These are phyloP conservation scores for Trichoderma koningiopsis DNA, from an alignment of 2,329 filamentous ascomycete species.

Conservation along the genomic window DNA sequence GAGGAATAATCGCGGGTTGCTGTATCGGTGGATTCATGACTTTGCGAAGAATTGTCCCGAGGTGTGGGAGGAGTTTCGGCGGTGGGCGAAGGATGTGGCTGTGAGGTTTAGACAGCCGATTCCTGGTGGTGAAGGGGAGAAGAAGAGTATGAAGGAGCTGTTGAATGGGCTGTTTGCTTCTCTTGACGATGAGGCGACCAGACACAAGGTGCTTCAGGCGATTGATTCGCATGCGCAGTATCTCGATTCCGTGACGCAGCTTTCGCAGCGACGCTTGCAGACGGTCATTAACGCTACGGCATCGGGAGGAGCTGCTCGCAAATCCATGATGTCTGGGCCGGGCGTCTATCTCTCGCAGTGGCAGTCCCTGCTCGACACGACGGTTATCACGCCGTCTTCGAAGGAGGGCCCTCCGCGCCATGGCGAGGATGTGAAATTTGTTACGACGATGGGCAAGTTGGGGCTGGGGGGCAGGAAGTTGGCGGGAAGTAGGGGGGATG, in stretches of 20 bases:
- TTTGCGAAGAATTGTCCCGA: slow-evolving; percentile 68
- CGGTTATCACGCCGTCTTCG: slow-evolving; percentile 63
- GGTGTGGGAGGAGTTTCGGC: slow-evolving; percentile 60
- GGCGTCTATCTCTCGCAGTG: slow-evolving; percentile 73
- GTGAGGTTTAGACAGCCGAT: slow-evolving; percentile 54
- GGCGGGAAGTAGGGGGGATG: background rate
- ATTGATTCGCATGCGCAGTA: slow-evolving; percentile 65
- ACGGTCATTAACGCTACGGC: slow-evolving; percentile 48
- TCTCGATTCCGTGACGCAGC: slow-evolving; percentile 54
- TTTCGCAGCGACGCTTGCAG: slow-evolving; percentile 59
- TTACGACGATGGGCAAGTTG: slow-evolving; percentile 48
- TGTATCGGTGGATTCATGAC: slow-evolving; percentile 73
- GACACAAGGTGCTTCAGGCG: slow-evolving; percentile 48
- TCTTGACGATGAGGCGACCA: slow-evolving; percentile 52
- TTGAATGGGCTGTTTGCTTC: slow-evolving; percentile 47
- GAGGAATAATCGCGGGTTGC: slow-evolving; percentile 61
- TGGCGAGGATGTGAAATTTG: slow-evolving; percentile 55
- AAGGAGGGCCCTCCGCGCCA: slow-evolving; percentile 49
- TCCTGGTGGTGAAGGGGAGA: slow-evolving; percentile 32
- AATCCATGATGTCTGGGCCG: slow-evolving; percentile 55
- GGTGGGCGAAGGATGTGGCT: slow-evolving; percentile 61
- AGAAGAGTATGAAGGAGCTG: slow-evolving; percentile 43
- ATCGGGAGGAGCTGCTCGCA: background rate
- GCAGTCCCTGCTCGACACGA: slow-evolving; percentile 71
- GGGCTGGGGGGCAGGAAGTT: slow-evolving; percentile 36